Conservation (phyloP, 148 eudicot species). For the Mesembryanthemum crystallinum region DNA sequence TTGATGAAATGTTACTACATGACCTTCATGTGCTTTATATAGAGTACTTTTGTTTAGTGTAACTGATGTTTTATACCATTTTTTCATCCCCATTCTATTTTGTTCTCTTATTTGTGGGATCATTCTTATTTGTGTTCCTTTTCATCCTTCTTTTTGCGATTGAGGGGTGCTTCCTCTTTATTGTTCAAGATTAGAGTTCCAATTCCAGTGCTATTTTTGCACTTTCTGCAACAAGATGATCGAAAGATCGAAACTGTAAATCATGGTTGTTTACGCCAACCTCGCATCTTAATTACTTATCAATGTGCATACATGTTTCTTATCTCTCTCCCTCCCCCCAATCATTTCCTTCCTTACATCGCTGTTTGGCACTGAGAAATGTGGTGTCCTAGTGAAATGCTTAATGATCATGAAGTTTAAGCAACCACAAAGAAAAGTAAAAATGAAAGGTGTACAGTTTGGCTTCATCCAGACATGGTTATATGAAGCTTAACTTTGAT, state of each 20-base stretch:
- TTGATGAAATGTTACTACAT: neutral
- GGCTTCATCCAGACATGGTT: too few relatives aligned
- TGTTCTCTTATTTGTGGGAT: neutral
- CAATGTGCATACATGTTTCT: neutral
- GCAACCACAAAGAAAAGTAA: too few relatives aligned
- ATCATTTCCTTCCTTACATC: neutral
- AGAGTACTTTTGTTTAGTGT: neutral
- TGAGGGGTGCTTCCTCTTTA: neutral
- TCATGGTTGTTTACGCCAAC: neutral
- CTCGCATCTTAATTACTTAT: neutral
- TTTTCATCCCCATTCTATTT: neutral
- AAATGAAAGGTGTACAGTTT: too few relatives aligned
- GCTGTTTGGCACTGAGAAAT: neutral
- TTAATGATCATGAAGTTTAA: too few relatives aligned
- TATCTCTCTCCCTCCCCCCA: neutral
- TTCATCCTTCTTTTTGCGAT: neutral
- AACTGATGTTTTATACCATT: neutral
- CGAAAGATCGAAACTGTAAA: constrained; percentile 2
- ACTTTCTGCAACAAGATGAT: neutral
- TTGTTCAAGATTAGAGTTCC: neutral
- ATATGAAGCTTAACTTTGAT: too few relatives aligned
- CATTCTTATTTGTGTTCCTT: neutral
- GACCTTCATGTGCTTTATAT: neutral
- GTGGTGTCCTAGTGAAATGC: too few relatives aligned
- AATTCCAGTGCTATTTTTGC: neutral